These are phyloP conservation scores for Limonium bicolor DNA, from an alignment of 148 eudicot species.

Conservation along the genomic window DNA sequence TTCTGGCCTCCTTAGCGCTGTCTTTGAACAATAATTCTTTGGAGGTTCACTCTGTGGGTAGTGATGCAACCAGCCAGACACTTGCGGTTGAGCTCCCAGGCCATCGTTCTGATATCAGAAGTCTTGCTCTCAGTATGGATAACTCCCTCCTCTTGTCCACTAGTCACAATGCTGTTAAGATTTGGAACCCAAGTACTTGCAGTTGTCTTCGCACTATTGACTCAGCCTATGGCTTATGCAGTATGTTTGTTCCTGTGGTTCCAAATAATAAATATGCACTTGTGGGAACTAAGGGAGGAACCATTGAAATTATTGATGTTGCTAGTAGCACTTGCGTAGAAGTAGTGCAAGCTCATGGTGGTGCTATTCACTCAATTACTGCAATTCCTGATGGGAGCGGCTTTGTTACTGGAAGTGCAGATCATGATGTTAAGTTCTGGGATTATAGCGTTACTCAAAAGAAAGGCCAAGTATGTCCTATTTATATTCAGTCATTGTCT, in stretches of 20 bases:
- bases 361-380: constrained; percentile 57
- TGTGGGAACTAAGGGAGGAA: constrained; percentile 87
- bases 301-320: constrained; percentile 73
- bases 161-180: constrained; percentile 75
- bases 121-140: constrained; percentile 81
- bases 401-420: constrained; percentile 86
- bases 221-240: constrained; percentile 84
- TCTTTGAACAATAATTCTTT: constrained; percentile 75
- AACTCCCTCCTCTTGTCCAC: constrained; percentile 89
- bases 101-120: constrained; percentile 87
- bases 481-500: too few species aligned
- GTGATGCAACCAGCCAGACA: constrained; percentile 29
- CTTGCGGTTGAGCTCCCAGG: constrained; percentile 81
- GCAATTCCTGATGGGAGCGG: constrained; percentile 61
- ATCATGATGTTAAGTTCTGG: constrained; percentile 95
- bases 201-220: constrained; percentile 85
- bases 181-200: constrained; percentile 95
- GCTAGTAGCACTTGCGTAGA: constrained; percentile 82
- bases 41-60: constrained; percentile 55
- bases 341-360: constrained; percentile 85
- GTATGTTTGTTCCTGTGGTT: constrained; percentile 66
- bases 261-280: constrained; percentile 59
- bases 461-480: constrained; percentile 42
- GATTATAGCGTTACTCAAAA: constrained; percentile 37
- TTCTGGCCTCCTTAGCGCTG: constrained; percentile 67